phyloP scores from a whole-genome alignment of 352 stramenopile species.

The Phytophthora fragariaefolia region DNA sequence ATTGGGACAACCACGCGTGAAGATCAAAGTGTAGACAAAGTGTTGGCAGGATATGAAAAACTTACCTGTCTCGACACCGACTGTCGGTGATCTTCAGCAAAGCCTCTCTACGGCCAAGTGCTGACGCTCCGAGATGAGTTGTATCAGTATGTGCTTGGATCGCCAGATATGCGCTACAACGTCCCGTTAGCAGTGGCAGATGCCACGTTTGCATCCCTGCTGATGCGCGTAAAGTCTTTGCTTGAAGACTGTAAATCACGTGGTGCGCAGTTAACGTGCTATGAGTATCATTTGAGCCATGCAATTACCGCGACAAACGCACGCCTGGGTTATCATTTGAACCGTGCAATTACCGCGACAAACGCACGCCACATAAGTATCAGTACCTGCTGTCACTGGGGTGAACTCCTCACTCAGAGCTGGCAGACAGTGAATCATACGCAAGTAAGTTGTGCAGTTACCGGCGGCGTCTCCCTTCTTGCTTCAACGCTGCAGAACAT shows the following conservation, averaged over 20 bases:
- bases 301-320: constrained; percentile 2
- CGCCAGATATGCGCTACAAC: constrained; percentile 7
- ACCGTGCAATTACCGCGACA: neutral
- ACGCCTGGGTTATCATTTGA: neutral
- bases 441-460: neutral
- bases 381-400: constrained; percentile 6
- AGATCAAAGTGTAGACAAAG: constrained; percentile 31
- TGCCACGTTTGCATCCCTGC: constrained; percentile 6
- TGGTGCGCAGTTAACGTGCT: neutral
- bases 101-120: constrained; percentile 5
- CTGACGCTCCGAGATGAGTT: constrained; percentile 6
- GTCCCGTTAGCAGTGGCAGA: constrained; percentile 5
- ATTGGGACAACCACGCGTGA: constrained; percentile 12
- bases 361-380: neutral
- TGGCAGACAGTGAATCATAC: neutral
- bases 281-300: neutral
- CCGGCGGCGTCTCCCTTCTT: neutral
- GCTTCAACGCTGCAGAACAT: constrained; percentile 8
- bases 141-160: constrained; percentile 2
- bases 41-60: constrained; percentile 20
- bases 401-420: neutral
- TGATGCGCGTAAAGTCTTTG: constrained; percentile 18
- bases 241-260: neutral
- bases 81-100: constrained; percentile 7
- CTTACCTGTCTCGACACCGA: constrained; percentile 14